Evolutionary conservation across 805 yeast genomes (phyloP).

Genomic region (Kregervanrija delftensis): DNA sequence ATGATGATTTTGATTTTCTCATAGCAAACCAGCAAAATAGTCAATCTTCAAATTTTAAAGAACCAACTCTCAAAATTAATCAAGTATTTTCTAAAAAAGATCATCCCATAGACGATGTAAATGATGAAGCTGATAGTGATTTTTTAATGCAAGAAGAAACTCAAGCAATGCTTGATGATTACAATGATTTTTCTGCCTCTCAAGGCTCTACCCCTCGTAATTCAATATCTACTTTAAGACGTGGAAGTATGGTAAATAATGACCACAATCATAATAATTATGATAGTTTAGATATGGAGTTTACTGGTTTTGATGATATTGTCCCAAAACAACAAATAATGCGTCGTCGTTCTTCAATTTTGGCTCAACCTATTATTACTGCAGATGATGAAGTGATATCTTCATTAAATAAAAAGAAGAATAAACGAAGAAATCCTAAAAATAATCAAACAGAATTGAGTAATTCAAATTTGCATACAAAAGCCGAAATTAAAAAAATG

Average conservation of each 20-base stretch:
- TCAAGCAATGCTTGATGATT: constrained; percentile 35
- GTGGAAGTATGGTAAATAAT: constrained; percentile 20
- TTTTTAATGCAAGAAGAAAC: constrained; percentile 35
- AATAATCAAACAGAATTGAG: background rate
- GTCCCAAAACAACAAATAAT: constrained; percentile 13
- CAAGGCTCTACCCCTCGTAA: constrained; percentile 26
- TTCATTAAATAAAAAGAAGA: constrained; percentile 1
- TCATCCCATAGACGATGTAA: constrained; percentile 3
- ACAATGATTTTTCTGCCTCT: constrained; percentile 22
- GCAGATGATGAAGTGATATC: constrained; percentile 19
- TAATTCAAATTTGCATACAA: constrained; percentile 3
- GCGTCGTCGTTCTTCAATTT: constrained; percentile 42
- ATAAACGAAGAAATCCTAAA: background rate
- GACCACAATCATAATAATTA: constrained; percentile 30
- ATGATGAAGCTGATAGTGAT: constrained; percentile 22
- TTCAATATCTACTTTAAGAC: constrained; percentile 12
- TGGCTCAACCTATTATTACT: constrained; percentile 22
- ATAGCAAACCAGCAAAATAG: constrained; percentile 9
- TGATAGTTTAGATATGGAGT: constrained; percentile 23
- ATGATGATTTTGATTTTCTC: constrained; percentile 23
- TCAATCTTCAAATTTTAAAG: too few species aligned
- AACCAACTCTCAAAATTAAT: background rate
- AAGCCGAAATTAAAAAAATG: constrained; percentile 23
- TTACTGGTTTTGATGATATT: constrained; percentile 13
- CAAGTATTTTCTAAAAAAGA: constrained; percentile 7